Conservation (phyloP, 2,329 filamentous ascomycete genomes). For the Elsinoe fawcettii region DNA sequence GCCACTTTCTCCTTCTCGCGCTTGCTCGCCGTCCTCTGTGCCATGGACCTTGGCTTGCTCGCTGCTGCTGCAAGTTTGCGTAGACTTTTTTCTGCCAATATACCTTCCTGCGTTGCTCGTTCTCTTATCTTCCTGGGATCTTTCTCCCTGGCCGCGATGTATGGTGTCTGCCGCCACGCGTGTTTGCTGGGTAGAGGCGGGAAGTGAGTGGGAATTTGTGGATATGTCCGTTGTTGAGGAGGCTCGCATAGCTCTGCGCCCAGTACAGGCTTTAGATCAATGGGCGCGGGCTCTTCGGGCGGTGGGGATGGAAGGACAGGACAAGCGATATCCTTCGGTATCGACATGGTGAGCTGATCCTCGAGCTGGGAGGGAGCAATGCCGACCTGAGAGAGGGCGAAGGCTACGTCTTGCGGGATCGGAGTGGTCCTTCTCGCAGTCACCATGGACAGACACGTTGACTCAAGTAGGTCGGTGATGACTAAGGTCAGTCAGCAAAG, state of each 20-base stretch:
- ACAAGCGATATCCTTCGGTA: constrained; percentile 28
- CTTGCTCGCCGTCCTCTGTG: constrained; percentile 9
- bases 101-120: constrained; percentile 56
- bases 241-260: constrained; percentile 44
- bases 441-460: constrained; percentile 52
- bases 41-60: constrained; percentile 24
- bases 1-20: constrained; percentile 34
- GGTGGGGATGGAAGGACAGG: constrained; percentile 37
- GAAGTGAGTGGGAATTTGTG: constrained; percentile 54
- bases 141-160: constrained; percentile 51
- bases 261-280: constrained; percentile 42
- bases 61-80: constrained; percentile 49
- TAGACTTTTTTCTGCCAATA: constrained; percentile 57
- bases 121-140: constrained; percentile 54
- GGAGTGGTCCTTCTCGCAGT: constrained; percentile 48
- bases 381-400: constrained; percentile 37
- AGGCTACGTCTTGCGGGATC: constrained; percentile 52
- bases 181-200: constrained; percentile 56
- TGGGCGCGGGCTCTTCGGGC: constrained; percentile 34
- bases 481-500: constrained; percentile 31
- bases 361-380: constrained; percentile 34
- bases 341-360: constrained; percentile 33
- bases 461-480: constrained; percentile 47
- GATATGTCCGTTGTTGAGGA: constrained; percentile 38
- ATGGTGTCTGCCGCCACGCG: constrained; percentile 54